phyloP scores from a whole-genome alignment of 495 filamentous ascomycete genomes.

The Articulospora tetracladia region DNA sequence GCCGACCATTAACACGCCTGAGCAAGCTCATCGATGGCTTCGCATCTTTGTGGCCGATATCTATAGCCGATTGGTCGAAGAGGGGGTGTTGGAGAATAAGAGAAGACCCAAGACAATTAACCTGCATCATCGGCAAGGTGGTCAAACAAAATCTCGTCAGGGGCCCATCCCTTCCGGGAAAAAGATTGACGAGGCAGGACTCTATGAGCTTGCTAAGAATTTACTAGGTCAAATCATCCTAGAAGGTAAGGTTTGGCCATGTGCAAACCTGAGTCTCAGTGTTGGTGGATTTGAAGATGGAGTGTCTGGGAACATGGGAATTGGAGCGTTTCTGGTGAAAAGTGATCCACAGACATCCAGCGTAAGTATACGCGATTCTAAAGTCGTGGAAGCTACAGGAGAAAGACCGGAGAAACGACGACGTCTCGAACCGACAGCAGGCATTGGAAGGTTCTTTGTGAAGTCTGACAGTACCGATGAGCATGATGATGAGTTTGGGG shows the following conservation, averaged over 20 bases:
- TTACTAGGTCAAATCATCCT: conserved; percentile 71
- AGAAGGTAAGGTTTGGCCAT: conserved; percentile 83
- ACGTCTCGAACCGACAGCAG: conserved; percentile 37
- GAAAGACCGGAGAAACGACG: conserved; percentile 47
- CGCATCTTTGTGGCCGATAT: conserved; percentile 93
- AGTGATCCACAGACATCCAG: conserved; percentile 61
- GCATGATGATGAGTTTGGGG: conserved; percentile 17
- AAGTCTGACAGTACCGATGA: conserved; percentile 25
- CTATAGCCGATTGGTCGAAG: conserved; percentile 82
- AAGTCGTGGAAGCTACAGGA: conserved; percentile 9
- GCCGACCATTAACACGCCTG: conserved; percentile 73
- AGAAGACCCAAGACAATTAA: conserved; percentile 81
- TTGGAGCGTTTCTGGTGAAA: conserved; percentile 77
- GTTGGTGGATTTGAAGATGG: conserved; percentile 91
- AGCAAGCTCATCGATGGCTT: conserved; percentile 84
- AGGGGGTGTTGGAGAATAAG: conserved; percentile 86
- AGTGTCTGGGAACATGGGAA: conserved; percentile 75
- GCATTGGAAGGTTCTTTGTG: conserved; percentile 57
- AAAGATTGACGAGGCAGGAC: conserved; percentile 62
- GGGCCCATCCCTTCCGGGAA: conserved; percentile 74
- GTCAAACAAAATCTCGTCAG: conserved; percentile 67
- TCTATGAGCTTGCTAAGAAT: conserved; percentile 73
- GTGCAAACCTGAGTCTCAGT: conserved; percentile 75
- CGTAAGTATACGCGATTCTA: conserved; percentile 23
- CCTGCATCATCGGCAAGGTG: conserved; percentile 70